Evolutionary conservation across 202 grass and related monocot genomes (phyloP).

Genomic region (Bolboschoenoplectus hybrid): DNA sequence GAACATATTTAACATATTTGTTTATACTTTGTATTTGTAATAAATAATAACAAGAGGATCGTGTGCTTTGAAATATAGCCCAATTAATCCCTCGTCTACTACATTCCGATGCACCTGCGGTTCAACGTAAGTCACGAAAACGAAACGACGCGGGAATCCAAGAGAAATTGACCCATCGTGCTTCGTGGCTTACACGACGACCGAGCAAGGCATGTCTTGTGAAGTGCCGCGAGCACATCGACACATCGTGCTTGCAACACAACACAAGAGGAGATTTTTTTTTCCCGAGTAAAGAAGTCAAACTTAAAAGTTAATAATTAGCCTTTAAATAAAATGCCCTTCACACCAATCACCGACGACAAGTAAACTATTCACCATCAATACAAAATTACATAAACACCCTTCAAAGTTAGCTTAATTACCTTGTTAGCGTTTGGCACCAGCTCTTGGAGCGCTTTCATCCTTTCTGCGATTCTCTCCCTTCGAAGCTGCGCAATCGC

Average conservation of each 20-base stretch:
- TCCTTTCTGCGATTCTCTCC: conserved; percentile 98
- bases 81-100: not conserved
- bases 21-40: not conserved
- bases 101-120: conserved; percentile 30
- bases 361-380: not conserved
- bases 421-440: conserved; percentile 98
- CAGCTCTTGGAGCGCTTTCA: conserved; percentile 95
- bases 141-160: not conserved
- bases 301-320: conserved; percentile 29
- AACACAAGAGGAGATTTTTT: not conserved
- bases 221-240: conserved; percentile 16
- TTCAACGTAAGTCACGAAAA: not conserved
- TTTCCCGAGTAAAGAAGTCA: conserved; percentile 29
- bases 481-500: conserved; percentile 72
- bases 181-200: conserved; percentile 37
- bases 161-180: not conserved
- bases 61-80: conserved; percentile 9
- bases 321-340: conserved; percentile 23
- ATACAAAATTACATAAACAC: not conserved
- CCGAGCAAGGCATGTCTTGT: conserved; percentile 40
- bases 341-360: conserved; percentile 4
- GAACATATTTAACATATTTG: not conserved
- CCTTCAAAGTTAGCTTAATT: not conserved
- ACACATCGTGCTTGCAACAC: conserved; percentile 31
- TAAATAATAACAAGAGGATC: not conserved